Conservation (phyloP, 2,329 filamentous ascomycete species). For the Fusarium zealandicum region DNA sequence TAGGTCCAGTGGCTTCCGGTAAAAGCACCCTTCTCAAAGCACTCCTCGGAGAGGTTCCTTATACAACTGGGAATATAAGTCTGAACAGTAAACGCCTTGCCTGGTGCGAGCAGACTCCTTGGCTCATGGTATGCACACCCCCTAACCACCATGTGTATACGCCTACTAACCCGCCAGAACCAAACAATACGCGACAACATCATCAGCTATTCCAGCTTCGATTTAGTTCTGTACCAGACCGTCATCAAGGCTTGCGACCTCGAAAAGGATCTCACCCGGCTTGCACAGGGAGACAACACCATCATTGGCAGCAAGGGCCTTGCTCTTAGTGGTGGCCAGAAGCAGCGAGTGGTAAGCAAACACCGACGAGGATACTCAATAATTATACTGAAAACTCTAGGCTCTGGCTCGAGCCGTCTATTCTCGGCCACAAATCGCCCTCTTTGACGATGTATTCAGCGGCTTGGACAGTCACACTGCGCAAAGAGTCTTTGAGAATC, state of each 20-base stretch:
- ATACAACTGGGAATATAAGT: slow-evolving; percentile 28
- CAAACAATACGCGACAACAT: slow-evolving; percentile 48
- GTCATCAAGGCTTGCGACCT: slow-evolving; percentile 45
- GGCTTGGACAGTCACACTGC: slow-evolving; percentile 49
- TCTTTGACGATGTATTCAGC: slow-evolving; percentile 51
- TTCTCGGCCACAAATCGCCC: slow-evolving; percentile 41
- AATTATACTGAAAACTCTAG: slow-evolving; percentile 29
- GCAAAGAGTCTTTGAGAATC: slow-evolving; percentile 40
- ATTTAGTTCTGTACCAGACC: slow-evolving; percentile 37
- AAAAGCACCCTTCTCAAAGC: slow-evolving; percentile 55
- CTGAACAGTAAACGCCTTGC: slow-evolving; percentile 28
- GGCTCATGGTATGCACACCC: slow-evolving; percentile 40
- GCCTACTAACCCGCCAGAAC: slow-evolving; percentile 35
- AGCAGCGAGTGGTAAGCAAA: slow-evolving; percentile 48
- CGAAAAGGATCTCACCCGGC: slow-evolving; percentile 42
- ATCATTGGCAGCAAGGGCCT: slow-evolving; percentile 55
- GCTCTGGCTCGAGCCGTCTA: slow-evolving; percentile 51
- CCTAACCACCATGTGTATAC: neutral
- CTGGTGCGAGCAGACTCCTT: slow-evolving; percentile 48
- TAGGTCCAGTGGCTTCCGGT: slow-evolving; percentile 54
- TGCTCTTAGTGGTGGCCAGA: slow-evolving; percentile 56
- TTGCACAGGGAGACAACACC: slow-evolving; percentile 49
- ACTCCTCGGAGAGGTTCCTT: slow-evolving; percentile 46
- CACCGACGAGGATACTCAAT: neutral
- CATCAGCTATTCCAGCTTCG: slow-evolving; percentile 40